Evolutionary conservation across 208 protist genomes (phyloP).

Genomic region (Crithidia thermophila): DNA sequence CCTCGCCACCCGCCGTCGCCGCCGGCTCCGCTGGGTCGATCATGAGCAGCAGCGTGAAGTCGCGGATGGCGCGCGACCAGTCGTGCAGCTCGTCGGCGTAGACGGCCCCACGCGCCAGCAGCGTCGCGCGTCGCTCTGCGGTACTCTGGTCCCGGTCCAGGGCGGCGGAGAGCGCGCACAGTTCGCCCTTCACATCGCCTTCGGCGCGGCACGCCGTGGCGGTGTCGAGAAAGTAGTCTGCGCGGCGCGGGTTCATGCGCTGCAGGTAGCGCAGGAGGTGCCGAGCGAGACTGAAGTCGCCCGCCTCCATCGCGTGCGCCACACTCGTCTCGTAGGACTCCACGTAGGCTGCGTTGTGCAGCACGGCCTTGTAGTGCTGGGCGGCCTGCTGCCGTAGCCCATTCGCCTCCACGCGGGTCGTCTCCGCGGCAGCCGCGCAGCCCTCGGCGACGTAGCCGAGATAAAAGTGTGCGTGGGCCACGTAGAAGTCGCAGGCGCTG

Average conservation of each 20-base stretch:
- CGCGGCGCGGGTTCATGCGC: slow-evolving; percentile 52
- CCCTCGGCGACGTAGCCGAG: slow-evolving; percentile 59
- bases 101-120: slow-evolving; percentile 76
- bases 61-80: slow-evolving; percentile 74
- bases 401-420: slow-evolving; percentile 1
- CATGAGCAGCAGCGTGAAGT: slow-evolving; percentile 75
- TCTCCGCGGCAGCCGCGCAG: background rate
- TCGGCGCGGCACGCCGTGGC: slow-evolving; percentile 64
- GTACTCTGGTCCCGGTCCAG: slow-evolving; percentile 65
- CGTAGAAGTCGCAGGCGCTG: slow-evolving; percentile 50
- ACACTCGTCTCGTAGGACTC: slow-evolving; percentile 65
- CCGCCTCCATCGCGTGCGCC: slow-evolving; percentile 45
- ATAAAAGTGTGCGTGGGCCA: slow-evolving; percentile 82
- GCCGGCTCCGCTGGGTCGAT: slow-evolving; percentile 26
- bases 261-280: slow-evolving; percentile 69
- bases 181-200: slow-evolving; percentile 48
- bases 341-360: slow-evolving; percentile 53
- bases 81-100: slow-evolving; percentile 57
- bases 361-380: slow-evolving; percentile 47
- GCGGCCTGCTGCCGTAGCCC: slow-evolving; percentile 39
- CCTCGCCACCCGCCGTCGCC: background rate
- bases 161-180: slow-evolving; percentile 71
- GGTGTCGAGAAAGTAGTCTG: slow-evolving; percentile 65
- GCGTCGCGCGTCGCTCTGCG: slow-evolving; percentile 55
- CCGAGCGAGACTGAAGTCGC: slow-evolving; percentile 59